A percentile compares a stretch with the other conserved stretches of the same genome.
These are phyloP conservation scores for Ogataea sp. DNA, from an alignment of 805 yeast species.

Conservation along the genomic window DNA sequence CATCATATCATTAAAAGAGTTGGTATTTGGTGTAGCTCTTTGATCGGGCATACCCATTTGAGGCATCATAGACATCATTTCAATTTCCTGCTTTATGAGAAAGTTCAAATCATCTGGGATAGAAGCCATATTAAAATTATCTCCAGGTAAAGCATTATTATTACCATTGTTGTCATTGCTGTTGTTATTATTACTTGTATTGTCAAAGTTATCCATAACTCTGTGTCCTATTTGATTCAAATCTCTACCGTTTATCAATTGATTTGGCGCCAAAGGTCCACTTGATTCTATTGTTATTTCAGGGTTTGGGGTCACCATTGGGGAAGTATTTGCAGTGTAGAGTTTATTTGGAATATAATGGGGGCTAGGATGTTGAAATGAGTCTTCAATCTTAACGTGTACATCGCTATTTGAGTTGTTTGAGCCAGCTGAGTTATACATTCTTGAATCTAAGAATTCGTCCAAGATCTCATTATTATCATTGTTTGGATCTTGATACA, in stretches of 20 bases:
- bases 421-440: conserved; percentile 29
- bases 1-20: too few relatives aligned
- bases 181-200: neutral
- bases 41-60: neutral
- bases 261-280: neutral
- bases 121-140: too few relatives aligned
- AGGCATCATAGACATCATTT: too few relatives aligned
- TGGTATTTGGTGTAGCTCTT: too few relatives aligned
- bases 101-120: too few relatives aligned
- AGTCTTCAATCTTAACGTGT: neutral
- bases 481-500: neutral
- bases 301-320: neutral
- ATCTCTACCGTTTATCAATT: neutral
- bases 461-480: conserved; percentile 42
- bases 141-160: neutral
- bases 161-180: neutral
- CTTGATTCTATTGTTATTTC: neutral
- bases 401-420: neutral
- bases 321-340: neutral
- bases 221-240: neutral
- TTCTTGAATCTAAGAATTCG: conserved; percentile 47
- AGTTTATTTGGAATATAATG: conserved; percentile 7
- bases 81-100: too few relatives aligned
- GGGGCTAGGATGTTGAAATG: conserved; percentile 20
- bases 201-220: neutral